phyloP scores from a whole-genome alignment of 2,329 filamentous ascomycete species.

The Iodosphaeria phyllophila region DNA sequence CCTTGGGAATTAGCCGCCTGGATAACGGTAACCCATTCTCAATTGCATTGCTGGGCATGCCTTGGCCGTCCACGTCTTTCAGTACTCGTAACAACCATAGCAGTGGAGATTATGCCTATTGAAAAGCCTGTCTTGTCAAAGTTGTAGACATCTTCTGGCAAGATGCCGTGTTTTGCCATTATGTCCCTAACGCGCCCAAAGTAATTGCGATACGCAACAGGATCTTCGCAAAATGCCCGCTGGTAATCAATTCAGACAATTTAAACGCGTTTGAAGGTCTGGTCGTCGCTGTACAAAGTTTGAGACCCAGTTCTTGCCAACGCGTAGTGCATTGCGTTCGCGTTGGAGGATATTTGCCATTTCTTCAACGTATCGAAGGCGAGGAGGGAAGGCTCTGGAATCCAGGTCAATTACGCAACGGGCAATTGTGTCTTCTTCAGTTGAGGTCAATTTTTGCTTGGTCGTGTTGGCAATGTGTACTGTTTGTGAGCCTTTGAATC shows the following conservation, averaged over 20 bases:
- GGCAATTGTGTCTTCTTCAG: slow-evolving; percentile 5
- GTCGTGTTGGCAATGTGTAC: too few relatives aligned
- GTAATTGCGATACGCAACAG: slow-evolving; percentile 6
- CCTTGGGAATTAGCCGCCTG: slow-evolving; percentile 4
- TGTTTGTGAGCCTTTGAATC: too few relatives aligned
- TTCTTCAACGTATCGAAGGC: slow-evolving; percentile 7
- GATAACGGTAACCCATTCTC: slow-evolving; percentile 11
- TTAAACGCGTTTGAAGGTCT: slow-evolving; percentile 9
- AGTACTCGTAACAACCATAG: slow-evolving; percentile 10
- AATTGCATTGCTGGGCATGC: slow-evolving; percentile 9
- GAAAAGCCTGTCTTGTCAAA: slow-evolving; percentile 14
- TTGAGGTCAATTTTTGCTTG: slow-evolving; percentile 3
- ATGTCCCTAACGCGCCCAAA: slow-evolving; percentile 6
- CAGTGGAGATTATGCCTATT: slow-evolving; percentile 10
- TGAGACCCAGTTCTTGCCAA: slow-evolving; percentile 8
- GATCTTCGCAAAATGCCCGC: slow-evolving; percentile 9
- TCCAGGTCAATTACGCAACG: slow-evolving; percentile 9
- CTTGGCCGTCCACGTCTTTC: slow-evolving; percentile 7
- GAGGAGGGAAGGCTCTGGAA: slow-evolving; percentile 8
- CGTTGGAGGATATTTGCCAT: slow-evolving; percentile 9
- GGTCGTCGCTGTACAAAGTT: slow-evolving; percentile 11
- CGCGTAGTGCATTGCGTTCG: slow-evolving; percentile 5
- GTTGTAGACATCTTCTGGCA: slow-evolving; percentile 8
- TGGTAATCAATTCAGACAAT: slow-evolving; percentile 8
- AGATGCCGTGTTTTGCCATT: slow-evolving; percentile 8